Evolutionary conservation across 371 early-diverging fungal genomes (phyloP).

Genomic region (Dentiscutata heterogama): DNA sequence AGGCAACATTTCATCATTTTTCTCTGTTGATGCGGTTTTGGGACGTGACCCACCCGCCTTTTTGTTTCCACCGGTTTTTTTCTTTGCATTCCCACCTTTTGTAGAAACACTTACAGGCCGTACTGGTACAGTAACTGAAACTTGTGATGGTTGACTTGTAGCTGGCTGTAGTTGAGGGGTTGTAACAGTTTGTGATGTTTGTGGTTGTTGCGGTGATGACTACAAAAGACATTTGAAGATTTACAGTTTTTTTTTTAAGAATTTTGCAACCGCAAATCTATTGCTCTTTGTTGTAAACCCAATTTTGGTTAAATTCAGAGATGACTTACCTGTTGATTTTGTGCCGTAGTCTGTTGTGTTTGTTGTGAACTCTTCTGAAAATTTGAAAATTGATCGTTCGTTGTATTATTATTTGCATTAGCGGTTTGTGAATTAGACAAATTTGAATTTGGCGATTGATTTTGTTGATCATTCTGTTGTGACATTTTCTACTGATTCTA

Average conservation of each 20-base stretch:
- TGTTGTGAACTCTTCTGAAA: neutral
- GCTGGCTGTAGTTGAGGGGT: neutral
- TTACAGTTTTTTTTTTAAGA: neutral
- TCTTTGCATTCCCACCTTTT: neutral
- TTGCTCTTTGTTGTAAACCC: neutral
- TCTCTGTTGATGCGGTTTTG: neutral
- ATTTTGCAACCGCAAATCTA: neutral
- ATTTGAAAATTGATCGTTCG: neutral
- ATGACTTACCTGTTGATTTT: neutral
- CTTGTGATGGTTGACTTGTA: neutral
- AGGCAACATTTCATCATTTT: conserved; percentile 23
- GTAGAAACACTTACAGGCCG: neutral
- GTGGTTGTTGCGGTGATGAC: neutral
- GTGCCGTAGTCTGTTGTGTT: neutral
- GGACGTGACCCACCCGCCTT: neutral
- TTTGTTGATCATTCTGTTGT: conserved; percentile 11
- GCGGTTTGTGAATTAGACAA: neutral
- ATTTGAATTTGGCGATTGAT: neutral
- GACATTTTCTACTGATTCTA: neutral
- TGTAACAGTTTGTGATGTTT: neutral
- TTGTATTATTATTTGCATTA: neutral
- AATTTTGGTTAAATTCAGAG: neutral
- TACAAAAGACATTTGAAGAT: neutral
- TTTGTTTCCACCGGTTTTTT: neutral
- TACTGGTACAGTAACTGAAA: neutral